These are phyloP conservation scores for Chimonanthus salicifolius DNA, from an alignment of 164 flowering plant species.

Conservation along the genomic window DNA sequence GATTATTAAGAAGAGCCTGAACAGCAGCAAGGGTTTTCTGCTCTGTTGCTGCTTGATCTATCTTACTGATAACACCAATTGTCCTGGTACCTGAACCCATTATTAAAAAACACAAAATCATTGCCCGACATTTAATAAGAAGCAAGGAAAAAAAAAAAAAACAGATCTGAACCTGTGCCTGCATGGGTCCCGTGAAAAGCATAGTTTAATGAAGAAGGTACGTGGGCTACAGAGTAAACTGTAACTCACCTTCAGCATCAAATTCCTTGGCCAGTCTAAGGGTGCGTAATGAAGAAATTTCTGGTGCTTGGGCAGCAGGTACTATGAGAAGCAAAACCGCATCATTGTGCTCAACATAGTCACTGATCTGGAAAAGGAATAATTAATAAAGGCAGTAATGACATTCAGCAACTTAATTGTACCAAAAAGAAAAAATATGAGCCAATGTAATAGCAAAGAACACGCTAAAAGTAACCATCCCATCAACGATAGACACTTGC, in stretches of 20 bases:
- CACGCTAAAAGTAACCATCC: not conserved
- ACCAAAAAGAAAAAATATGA: not conserved
- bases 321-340: slow-evolving; percentile 77
- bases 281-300: slow-evolving; percentile 79
- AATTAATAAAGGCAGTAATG: not conserved
- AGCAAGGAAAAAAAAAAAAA: not conserved
- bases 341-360: slow-evolving; percentile 81
- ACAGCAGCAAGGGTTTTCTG: slow-evolving; percentile 93
- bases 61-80: slow-evolving; percentile 91
- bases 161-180: too few relatives aligned
- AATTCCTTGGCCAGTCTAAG: slow-evolving; percentile 77
- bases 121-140: not conserved
- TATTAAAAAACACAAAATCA: not conserved
- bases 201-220: too few relatives aligned
- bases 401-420: not conserved
- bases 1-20: slow-evolving; percentile 82
- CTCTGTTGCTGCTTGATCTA: slow-evolving; percentile 90
- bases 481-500: not conserved
- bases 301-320: slow-evolving; percentile 95
- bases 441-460: not conserved
- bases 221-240: not conserved
- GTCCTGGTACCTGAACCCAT: slow-evolving; percentile 80
- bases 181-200: too few relatives aligned
- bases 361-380: slow-evolving; percentile 45
- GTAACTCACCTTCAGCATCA: slow-evolving; percentile 69